These are phyloP conservation scores for Pseudotsuga menziesii DNA, from an alignment of 75 land plant genomes.

Conservation along the genomic window DNA sequence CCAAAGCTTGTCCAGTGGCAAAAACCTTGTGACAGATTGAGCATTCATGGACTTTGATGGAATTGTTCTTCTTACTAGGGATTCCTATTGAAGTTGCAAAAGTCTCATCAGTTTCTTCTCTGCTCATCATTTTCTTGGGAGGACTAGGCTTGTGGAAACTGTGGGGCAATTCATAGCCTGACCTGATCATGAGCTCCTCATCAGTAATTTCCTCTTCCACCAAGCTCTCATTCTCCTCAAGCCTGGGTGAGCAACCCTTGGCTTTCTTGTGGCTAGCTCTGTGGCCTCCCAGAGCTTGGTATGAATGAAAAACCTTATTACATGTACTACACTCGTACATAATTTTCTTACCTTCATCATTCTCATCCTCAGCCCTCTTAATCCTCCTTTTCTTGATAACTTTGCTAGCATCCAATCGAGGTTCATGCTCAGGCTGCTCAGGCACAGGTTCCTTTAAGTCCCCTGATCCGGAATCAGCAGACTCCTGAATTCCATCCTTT, in stretches of 20 bases:
- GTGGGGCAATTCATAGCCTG: slow-evolving; percentile 22
- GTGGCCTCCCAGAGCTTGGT: slow-evolving; percentile 54
- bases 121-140: background rate
- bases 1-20: slow-evolving; percentile 52
- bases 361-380: slow-evolving; percentile 2
- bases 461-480: slow-evolving; percentile 2
- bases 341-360: slow-evolving; percentile 10
- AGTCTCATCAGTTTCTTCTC: slow-evolving; percentile 27
- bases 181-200: slow-evolving; percentile 12
- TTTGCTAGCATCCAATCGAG: background rate
- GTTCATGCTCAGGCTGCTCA: background rate
- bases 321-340: slow-evolving; percentile 48
- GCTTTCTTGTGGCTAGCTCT: slow-evolving; percentile 52
- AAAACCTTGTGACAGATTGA: slow-evolving; percentile 51
- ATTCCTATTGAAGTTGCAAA: background rate
- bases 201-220: slow-evolving; percentile 17
- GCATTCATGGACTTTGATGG: slow-evolving; percentile 44
- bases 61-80: slow-evolving; percentile 5
- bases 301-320: slow-evolving; percentile 41
- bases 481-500: slow-evolving; percentile 5
- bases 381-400: background rate
- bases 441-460: background rate
- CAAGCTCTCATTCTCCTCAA: slow-evolving; percentile 12
- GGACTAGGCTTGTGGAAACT: background rate
- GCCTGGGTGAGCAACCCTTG: slow-evolving; percentile 38